Percentiles rank a stretch among this genome's conserved stretches.
phyloP scores from a whole-genome alignment of 2,329 filamentous ascomycete species.

The Phaeosphaeriaceae sp. region DNA sequence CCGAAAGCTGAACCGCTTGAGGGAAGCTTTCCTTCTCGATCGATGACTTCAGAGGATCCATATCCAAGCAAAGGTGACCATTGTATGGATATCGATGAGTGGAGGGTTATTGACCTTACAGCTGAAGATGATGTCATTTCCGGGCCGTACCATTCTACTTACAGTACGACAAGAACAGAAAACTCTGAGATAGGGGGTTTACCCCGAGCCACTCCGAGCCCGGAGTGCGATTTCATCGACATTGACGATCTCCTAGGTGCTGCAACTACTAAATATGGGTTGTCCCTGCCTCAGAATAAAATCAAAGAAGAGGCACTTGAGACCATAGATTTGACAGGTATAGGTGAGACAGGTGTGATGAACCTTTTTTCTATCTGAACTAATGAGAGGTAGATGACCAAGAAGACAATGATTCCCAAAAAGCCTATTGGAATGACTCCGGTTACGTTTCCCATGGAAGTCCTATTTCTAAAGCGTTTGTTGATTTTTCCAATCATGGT shows the following conservation, averaged over 20 bases:
- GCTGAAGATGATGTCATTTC: neutral
- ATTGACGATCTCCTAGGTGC: neutral
- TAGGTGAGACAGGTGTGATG: neutral
- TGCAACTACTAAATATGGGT: too few species aligned
- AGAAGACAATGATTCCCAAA: slow-evolving; percentile 1
- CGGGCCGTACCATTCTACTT: neutral
- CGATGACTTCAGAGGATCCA: neutral
- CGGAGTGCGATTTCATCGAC: neutral
- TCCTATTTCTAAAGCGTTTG: too few species aligned
- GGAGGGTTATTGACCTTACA: neutral
- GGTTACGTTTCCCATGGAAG: neutral
- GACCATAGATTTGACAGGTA: slow-evolving; percentile 1
- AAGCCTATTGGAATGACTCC: slow-evolving; percentile 1
- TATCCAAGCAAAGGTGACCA: neutral
- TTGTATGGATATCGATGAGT: neutral
- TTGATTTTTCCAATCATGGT: neutral
- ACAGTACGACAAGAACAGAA: neutral
- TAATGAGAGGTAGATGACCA: slow-evolving; percentile 1
- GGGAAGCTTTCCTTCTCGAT: too few species aligned
- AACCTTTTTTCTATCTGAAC: neutral
- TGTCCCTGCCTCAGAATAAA: neutral
- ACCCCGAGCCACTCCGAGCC: neutral
- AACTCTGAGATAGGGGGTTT: neutral
- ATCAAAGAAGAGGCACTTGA: slow-evolving; percentile 2
- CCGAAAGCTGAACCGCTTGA: too few species aligned